Evolutionary conservation across 805 yeast species (phyloP).

Genomic region (Naumovozyma baii): DNA sequence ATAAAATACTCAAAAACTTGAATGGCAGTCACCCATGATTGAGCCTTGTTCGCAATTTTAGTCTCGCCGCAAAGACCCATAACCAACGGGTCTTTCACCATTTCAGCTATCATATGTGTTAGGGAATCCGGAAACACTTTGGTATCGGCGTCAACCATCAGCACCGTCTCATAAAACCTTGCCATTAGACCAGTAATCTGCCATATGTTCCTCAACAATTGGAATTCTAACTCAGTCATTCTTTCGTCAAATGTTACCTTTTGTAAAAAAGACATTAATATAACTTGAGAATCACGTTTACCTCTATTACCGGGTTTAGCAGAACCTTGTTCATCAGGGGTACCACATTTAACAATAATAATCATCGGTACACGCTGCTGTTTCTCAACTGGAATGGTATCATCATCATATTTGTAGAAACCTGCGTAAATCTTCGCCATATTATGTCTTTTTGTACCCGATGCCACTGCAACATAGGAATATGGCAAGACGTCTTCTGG

Average conservation of each 20-base stretch:
- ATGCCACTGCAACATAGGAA: conserved; percentile 92
- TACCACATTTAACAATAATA: conserved; percentile 78
- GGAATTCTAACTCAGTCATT: conserved; percentile 85
- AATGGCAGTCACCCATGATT: conserved; percentile 84
- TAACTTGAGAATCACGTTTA: conserved; percentile 88
- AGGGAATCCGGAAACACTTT: conserved; percentile 77
- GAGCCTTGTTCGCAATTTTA: conserved; percentile 71
- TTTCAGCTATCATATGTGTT: conserved; percentile 82
- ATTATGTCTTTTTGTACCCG: conserved; percentile 89
- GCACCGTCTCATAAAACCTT: conserved; percentile 65
- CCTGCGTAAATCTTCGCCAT: conserved; percentile 97
- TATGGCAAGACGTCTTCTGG: conserved; percentile 68
- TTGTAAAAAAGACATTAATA: conserved; percentile 83
- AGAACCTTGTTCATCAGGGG: conserved; percentile 62
- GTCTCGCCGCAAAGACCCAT: conserved; percentile 97
- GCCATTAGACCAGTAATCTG: conserved; percentile 78
- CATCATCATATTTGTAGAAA: conserved; percentile 75
- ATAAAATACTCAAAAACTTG: conserved; percentile 91
- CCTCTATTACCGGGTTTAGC: conserved; percentile 91
- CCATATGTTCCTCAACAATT: conserved; percentile 66
- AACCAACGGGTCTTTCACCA: conserved; percentile 74
- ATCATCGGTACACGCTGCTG: conserved; percentile 81
- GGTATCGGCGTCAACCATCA: conserved; percentile 95
- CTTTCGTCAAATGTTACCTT: conserved; percentile 84
- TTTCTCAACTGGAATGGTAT: conserved; percentile 64